Evolutionary conservation across 345 rosid species (phyloP).

Genomic region (Citrus sp.): DNA sequence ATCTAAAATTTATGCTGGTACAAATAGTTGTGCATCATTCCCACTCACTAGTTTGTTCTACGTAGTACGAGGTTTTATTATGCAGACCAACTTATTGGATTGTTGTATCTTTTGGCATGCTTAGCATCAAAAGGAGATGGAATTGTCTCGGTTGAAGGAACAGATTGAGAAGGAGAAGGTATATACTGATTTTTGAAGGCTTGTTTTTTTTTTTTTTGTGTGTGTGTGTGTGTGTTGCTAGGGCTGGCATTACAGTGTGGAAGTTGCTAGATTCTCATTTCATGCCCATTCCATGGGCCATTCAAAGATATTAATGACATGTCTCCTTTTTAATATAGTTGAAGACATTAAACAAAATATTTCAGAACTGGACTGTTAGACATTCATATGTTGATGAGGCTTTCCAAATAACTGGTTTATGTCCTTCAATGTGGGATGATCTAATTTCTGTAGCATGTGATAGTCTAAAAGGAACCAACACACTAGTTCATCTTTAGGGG

Average conservation of each 20-base stretch:
- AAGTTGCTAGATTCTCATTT: background rate
- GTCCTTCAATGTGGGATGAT: background rate
- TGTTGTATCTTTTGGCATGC: slow-evolving; percentile 21
- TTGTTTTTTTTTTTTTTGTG: background rate
- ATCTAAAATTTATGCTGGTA: slow-evolving; percentile 84
- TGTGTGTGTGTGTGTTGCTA: background rate
- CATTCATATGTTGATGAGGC: background rate
- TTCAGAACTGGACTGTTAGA: background rate
- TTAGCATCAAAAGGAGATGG: slow-evolving; percentile 85
- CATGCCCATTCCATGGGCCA: background rate
- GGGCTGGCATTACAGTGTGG: background rate
- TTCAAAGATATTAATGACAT: background rate
- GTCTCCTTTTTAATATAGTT: background rate
- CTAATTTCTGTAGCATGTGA: background rate
- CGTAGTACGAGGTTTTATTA: background rate
- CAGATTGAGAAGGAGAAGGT: slow-evolving; percentile 91
- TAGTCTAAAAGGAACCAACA: background rate
- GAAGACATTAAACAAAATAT: background rate
- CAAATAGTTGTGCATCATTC: slow-evolving; percentile 8
- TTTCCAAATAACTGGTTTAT: background rate
- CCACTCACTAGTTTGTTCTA: slow-evolving; percentile 2
- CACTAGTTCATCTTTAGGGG: background rate
- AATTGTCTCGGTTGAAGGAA: slow-evolving; percentile 69
- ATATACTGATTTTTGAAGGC: slow-evolving; percentile 4
- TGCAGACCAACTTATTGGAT: background rate